phyloP scores from a whole-genome alignment of 345 rosid species.

The Citrus trifoliata region DNA sequence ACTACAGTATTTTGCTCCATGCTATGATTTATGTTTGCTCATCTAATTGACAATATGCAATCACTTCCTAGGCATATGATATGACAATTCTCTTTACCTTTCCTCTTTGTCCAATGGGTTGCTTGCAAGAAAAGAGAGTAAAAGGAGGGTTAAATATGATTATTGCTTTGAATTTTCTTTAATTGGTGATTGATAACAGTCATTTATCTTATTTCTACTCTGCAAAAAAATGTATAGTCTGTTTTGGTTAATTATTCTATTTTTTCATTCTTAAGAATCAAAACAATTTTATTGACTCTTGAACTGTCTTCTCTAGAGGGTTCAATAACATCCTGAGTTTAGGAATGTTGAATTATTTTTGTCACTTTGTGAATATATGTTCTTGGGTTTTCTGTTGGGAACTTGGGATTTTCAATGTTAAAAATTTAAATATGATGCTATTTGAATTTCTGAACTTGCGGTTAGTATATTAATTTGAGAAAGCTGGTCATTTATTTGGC shows the following conservation, averaged over 20 bases:
- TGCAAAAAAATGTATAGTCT: not conserved
- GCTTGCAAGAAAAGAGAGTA: not conserved
- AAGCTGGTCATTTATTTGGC: conserved; percentile 28
- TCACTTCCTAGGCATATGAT: not conserved
- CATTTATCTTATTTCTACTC: not conserved
- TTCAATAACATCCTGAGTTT: not conserved
- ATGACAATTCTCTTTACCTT: not conserved
- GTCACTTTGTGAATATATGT: not conserved
- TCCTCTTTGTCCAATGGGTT: not conserved
- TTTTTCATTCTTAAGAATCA: not conserved
- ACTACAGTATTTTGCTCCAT: not conserved
- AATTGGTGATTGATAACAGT: not conserved
- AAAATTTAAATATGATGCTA: not conserved
- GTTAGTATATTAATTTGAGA: conserved; percentile 6
- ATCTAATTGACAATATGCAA: not conserved
- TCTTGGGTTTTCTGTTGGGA: conserved; percentile 5
- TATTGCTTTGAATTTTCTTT: not conserved
- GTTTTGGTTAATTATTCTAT: not conserved
- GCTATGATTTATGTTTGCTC: not conserved
- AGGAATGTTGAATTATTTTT: not conserved
- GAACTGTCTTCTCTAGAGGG: not conserved
- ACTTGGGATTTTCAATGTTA: conserved; percentile 7
- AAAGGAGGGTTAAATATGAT: not conserved
- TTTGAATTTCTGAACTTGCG: not conserved
- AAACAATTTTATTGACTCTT: not conserved